These are phyloP conservation scores for Penicillium taxi DNA, from an alignment of 495 filamentous ascomycete species.

Conservation along the genomic window DNA sequence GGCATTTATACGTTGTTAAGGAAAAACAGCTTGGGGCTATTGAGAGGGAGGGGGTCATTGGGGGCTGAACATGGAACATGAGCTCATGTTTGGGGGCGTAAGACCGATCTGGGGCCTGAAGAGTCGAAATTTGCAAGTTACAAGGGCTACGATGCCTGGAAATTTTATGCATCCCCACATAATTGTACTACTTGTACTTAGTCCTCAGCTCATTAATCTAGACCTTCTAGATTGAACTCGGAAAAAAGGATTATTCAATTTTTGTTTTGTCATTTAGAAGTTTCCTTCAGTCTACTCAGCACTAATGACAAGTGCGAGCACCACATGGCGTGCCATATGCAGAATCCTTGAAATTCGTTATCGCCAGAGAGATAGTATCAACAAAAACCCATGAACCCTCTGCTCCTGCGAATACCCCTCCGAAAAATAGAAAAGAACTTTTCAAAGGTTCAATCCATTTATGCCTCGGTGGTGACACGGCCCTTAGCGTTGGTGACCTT, in stretches of 20 bases:
- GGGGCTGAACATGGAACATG: no score
- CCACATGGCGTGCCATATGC: slow-evolving; percentile 26
- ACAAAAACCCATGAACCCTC: slow-evolving; percentile 25
- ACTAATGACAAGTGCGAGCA: slow-evolving; percentile 22
- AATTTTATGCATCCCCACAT: not conserved
- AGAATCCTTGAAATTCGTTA: slow-evolving; percentile 31
- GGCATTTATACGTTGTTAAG: no score
- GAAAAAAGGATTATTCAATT: slow-evolving; percentile 22
- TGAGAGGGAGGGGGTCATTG: no score
- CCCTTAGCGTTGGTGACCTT: slow-evolving; percentile 99
- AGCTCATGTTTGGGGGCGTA: no score
- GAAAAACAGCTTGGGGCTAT: no score
- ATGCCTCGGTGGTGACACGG: slow-evolving; percentile 94
- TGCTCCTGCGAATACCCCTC: slow-evolving; percentile 19
- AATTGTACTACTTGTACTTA: no score
- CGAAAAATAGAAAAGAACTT: slow-evolving; percentile 25
- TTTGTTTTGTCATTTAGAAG: slow-evolving; percentile 29
- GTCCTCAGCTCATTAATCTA: no score
- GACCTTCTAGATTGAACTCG: slow-evolving; percentile 1
- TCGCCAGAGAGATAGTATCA: slow-evolving; percentile 27
- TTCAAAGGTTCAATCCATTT: slow-evolving; percentile 42
- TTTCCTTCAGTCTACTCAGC: slow-evolving; percentile 23
- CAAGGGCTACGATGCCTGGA: no score
- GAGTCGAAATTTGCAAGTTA: no score
- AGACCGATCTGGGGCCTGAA: no score